Percentiles rank a stretch among this genome's conserved stretches.
These are phyloP conservation scores for Saccharum spontaneum DNA, from an alignment of 176 grass and related monocot species.

Conservation along the genomic window DNA sequence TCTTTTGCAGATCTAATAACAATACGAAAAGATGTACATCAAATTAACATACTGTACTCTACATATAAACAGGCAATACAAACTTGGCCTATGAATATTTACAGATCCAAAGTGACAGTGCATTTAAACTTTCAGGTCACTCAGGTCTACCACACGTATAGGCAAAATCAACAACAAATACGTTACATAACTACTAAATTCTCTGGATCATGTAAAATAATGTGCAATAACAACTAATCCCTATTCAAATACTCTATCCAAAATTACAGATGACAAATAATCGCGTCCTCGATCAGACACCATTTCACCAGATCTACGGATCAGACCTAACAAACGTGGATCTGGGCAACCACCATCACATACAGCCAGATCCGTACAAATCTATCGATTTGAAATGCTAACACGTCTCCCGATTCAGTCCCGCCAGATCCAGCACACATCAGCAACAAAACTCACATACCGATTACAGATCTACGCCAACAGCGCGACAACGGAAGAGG, in stretches of 20 bases:
- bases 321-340: neutral
- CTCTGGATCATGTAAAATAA: neutral
- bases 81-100: neutral
- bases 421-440: neutral
- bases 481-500: too few relatives aligned
- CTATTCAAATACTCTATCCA: neutral
- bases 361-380: neutral
- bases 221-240: neutral
- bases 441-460: neutral
- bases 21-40: neutral
- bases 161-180: too few relatives aligned
- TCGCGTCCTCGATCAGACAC: rapidly evolving
- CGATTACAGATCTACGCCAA: neutral
- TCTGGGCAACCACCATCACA: neutral
- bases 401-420: neutral
- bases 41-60: neutral
- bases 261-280: neutral
- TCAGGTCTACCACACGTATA: neutral
- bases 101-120: neutral
- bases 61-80: neutral
- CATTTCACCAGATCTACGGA: neutral
- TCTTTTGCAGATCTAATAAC: neutral
- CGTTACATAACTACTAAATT: too few relatives aligned
- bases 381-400: neutral
- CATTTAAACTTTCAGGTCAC: neutral